Conservation (phyloP, 2,329 filamentous ascomycete species). For the Pseudonectria foliicola region DNA sequence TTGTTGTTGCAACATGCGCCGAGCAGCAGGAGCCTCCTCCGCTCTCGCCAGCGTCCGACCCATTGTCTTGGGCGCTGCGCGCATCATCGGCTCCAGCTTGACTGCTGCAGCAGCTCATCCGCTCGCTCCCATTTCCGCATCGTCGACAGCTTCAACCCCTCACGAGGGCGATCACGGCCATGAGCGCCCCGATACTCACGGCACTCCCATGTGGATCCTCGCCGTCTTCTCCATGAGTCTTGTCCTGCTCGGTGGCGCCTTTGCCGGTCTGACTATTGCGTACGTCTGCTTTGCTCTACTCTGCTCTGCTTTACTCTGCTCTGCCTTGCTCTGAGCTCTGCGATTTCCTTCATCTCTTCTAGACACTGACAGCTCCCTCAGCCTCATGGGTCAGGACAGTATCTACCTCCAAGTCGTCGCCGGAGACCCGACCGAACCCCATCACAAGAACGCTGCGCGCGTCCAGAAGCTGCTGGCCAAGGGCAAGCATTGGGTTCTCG, state of each 20-base stretch:
- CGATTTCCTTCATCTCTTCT: too few relatives aligned
- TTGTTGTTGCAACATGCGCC: constrained; percentile 18
- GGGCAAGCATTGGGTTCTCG: constrained; percentile 97
- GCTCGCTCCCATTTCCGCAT: constrained; percentile 16
- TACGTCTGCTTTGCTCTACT: constrained; percentile 34
- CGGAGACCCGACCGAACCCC: constrained; percentile 74
- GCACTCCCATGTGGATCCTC: constrained; percentile 72
- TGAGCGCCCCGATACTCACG: constrained; percentile 40
- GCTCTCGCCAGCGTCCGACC: constrained; percentile 38
- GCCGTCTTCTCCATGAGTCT: constrained; percentile 70
- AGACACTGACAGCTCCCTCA: too few relatives aligned
- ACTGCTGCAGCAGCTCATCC: constrained; percentile 44
- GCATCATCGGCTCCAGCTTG: constrained; percentile 42
- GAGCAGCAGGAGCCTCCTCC: constrained; percentile 13
- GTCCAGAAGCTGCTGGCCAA: constrained; percentile 74
- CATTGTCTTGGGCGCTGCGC: constrained; percentile 44
- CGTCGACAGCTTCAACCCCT: constrained; percentile 4
- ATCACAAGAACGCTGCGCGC: constrained; percentile 75
- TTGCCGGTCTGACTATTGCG: constrained; percentile 89
- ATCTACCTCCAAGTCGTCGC: constrained; percentile 95
- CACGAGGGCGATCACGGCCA: constrained; percentile 33
- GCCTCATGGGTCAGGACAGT: constrained; percentile 71
- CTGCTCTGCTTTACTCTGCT: constrained; percentile 7
- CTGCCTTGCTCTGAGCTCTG: constrained; percentile 6
- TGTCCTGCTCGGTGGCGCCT: constrained; percentile 83